Conservation (phyloP, 2,329 filamentous ascomycete species). For the Cadophora gregata region DNA sequence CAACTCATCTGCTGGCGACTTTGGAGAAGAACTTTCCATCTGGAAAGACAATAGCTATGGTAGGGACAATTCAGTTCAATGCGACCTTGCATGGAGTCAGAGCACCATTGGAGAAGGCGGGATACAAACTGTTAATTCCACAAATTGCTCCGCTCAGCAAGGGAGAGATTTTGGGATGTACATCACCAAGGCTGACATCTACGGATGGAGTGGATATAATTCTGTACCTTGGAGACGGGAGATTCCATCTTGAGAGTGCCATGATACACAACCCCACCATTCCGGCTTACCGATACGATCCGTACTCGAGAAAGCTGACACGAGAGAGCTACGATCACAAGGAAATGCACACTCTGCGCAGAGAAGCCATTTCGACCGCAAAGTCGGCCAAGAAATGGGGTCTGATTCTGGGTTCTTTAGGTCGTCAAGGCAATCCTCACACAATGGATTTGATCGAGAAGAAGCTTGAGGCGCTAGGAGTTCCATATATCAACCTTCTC, state of each 20-base stretch:
- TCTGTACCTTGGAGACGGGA: slow-evolving; percentile 88
- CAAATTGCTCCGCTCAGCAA: slow-evolving; percentile 93
- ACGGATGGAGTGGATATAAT: slow-evolving; percentile 73
- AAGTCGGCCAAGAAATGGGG: slow-evolving; percentile 88
- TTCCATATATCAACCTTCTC: slow-evolving; percentile 84
- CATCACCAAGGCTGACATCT: slow-evolving; percentile 73
- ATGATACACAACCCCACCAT: slow-evolving; percentile 98
- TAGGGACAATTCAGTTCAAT: slow-evolving; percentile 99
- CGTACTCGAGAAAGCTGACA: slow-evolving; percentile 90
- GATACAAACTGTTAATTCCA: slow-evolving; percentile 85
- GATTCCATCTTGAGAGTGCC: slow-evolving; percentile 95
- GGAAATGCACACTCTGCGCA: slow-evolving; percentile 84
- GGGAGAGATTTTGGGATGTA: slow-evolving; percentile 97
- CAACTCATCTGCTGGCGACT: slow-evolving; percentile 82
- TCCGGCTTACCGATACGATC: slow-evolving; percentile 94
- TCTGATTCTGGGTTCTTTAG: slow-evolving; percentile 89
- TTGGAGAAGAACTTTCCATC: slow-evolving; percentile 86
- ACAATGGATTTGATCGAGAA: slow-evolving; percentile 87
- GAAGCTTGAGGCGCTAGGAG: slow-evolving; percentile 71
- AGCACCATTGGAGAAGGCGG: slow-evolving; percentile 77
- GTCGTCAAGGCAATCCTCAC: slow-evolving; percentile 93
- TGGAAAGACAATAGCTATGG: slow-evolving; percentile 87
- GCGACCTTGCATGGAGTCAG: slow-evolving; percentile 90
- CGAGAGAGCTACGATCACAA: slow-evolving; percentile 91
- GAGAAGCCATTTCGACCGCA: slow-evolving; percentile 77